Evolutionary conservation across 257 asterid species (phyloP).

Genomic region (Petrea volubilis): DNA sequence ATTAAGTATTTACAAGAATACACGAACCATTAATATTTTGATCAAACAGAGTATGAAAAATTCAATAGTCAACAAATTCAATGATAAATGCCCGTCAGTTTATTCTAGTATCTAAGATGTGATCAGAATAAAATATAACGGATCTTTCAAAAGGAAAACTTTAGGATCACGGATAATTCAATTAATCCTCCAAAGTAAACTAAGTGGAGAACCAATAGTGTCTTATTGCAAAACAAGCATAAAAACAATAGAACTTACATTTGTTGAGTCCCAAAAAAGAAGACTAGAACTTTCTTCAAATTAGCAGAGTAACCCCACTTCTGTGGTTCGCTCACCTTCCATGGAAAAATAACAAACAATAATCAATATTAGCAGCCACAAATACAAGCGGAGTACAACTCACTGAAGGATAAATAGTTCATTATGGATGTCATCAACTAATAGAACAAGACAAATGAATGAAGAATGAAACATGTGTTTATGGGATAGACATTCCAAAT

Average conservation of each 20-base stretch:
- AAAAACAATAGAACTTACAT: slow-evolving; percentile 55
- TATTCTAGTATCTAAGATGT: neutral
- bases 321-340: slow-evolving; percentile 87
- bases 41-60: neutral
- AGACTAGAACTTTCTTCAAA: slow-evolving; percentile 77
- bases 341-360: slow-evolving; percentile 30
- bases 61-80: neutral
- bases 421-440: too few relatives aligned
- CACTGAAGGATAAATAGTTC: too few relatives aligned
- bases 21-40: neutral
- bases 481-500: neutral
- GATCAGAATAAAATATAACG: neutral
- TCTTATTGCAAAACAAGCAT: neutral
- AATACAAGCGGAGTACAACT: slow-evolving; percentile 1
- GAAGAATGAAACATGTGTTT: neutral
- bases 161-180: neutral
- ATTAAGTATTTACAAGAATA: neutral
- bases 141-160: neutral
- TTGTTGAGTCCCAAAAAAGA: slow-evolving; percentile 82
- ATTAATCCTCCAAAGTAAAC: too few relatives aligned
- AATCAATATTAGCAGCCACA: slow-evolving; percentile 17
- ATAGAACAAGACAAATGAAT: neutral
- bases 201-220: neutral
- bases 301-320: slow-evolving; percentile 81
- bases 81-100: neutral